Evolutionary conservation across 306 rosid genomes (phyloP), one percentile per base, ranked within the genome.

Genomic region (Fragaria vesca): DNA sequence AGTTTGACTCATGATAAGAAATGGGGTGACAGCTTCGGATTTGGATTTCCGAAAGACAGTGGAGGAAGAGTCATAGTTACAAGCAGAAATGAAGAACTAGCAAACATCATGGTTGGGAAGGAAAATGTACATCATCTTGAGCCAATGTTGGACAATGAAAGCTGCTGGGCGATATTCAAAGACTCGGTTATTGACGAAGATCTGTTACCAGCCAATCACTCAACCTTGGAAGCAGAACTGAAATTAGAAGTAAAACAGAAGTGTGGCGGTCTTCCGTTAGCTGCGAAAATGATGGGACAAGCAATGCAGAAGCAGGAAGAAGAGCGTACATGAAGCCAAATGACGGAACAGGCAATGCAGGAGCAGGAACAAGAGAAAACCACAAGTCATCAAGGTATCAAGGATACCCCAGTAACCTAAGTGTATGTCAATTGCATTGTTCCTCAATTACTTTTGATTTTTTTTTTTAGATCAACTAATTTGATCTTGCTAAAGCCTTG

Each of bases 51-150:
- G 13, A 81, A 81, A 75, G 80, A 57, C 34, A 17, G 4, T 48
- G 84, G 80, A 38, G 84, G 84, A 36, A 71, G 40, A 26, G 77
- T 81, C n/a, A 75, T 81, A 11, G 84, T 81, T 18, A 75, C 72
- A 3, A 75, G 80, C 21, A 75, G 76, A 79, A 48, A 75, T 5
- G 80, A 81, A 65, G 26, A 60, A 18, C 3, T 66, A 48, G 51
- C 67, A 13, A 60, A 38, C 17, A 9, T 0, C 38, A 81, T 81
- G 80, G 66, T 61, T 48, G 84, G 80, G 42, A 51, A 69, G 47
- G 76, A 60, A 51, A 81, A 69, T 63, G 2, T 75, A 46, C 24
- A n/a, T 75, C 66, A 6, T 9, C 63, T 81, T 69, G 34, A 36
- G 28, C 84, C 80, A 24, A 63, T 70, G 38, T 57, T 46, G 16